Evolutionary conservation across 1,284 basidiomycete species (phyloP), one percentile per base, ranked within the genome.

Genomic region (Singerocomus rubriflavus): DNA sequence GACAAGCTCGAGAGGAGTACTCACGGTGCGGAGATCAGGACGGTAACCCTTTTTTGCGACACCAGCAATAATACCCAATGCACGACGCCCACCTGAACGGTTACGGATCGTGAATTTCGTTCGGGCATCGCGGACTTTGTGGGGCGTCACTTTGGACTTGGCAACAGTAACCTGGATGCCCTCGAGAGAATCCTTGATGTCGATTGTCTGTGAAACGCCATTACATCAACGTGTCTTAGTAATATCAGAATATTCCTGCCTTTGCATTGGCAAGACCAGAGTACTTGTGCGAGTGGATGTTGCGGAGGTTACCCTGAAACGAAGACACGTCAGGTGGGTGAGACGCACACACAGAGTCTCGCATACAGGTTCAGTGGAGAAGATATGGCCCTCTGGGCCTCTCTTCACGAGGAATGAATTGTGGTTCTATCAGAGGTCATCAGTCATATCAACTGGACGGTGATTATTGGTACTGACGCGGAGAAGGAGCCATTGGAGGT

Each of bases 401-500:
- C 79, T 78, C 76, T 92, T 91, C 69, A 91, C 88, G 56, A 88
- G 75, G 81, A 85, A 92, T 58, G 89, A 85, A 80, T 88, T 93
- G 77, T 79, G 77, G 66, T 89, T 85, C 87, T 91, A 64, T 42
- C 3, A 11, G 40, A 3, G n/a, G 1, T 17, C 6, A 17, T 57
- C 27, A 56, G 32, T 21, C 0, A 14, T 14, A 1, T 17, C 3
- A 1, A 38, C 1, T 8, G 13, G 1, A 5, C 6, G 14, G 13
- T 1, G 5, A 8, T 37, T 26, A 25, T 16, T 16, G 32, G 38
- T 37, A 82, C 86, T 65, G 64, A 91, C 88, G 65, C 92, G 89
- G 73, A 93, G 71, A 60, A 94, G 86, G 70, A 92, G 84, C 92
- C 92, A 95, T 76, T 92, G 80, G 71, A 94, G 88, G 72, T 94